These are phyloP conservation scores for Mortierella sp. DNA, from an alignment of 371 early-diverging fungal species.

Conservation along the genomic window DNA sequence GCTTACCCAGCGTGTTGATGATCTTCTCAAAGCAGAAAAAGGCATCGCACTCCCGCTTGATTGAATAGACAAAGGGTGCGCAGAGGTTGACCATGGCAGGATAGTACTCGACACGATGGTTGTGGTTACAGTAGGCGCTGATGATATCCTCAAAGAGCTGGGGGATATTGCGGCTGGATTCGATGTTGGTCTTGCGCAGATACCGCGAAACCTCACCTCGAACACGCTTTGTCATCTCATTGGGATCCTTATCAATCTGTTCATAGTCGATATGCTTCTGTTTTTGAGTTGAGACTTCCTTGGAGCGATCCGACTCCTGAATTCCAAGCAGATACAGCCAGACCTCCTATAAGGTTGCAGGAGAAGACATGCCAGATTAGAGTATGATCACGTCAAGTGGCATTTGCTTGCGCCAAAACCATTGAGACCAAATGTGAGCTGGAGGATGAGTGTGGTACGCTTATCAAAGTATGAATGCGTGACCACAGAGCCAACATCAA, in stretches of 20 bases:
- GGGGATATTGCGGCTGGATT: conserved; percentile 41
- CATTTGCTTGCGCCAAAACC: too few relatives aligned
- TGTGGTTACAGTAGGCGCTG: conserved; percentile 81
- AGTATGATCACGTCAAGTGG: conserved; percentile 16
- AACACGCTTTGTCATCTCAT: conserved; percentile 82
- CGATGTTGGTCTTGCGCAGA: conserved; percentile 61
- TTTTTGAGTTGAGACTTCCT: conserved; percentile 64
- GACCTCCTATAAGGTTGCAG: conserved; percentile 69
- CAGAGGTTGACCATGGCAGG: conserved; percentile 82
- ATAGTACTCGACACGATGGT: conserved; percentile 81
- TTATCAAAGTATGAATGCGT: too few relatives aligned
- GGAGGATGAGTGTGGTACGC: too few relatives aligned
- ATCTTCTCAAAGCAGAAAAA: conserved; percentile 84
- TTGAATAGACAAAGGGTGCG: conserved; percentile 84
- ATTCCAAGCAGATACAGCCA: conserved; percentile 93
- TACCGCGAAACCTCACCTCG: conserved; percentile 89
- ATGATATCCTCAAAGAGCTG: conserved; percentile 84
- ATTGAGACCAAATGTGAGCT: too few relatives aligned
- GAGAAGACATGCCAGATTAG: conserved; percentile 3
- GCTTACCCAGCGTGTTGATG: conserved; percentile 74
- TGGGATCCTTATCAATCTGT: conserved; percentile 78
- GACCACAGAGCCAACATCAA: background rate
- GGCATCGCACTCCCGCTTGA: conserved; percentile 82
- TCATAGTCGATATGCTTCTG: conserved; percentile 79
- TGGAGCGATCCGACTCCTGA: conserved; percentile 88